Evolutionary conservation across 2,329 filamentous ascomycete species (phyloP), one percentile per base, ranked within the genome.

Genomic region (Keithomyces neogunnii): DNA sequence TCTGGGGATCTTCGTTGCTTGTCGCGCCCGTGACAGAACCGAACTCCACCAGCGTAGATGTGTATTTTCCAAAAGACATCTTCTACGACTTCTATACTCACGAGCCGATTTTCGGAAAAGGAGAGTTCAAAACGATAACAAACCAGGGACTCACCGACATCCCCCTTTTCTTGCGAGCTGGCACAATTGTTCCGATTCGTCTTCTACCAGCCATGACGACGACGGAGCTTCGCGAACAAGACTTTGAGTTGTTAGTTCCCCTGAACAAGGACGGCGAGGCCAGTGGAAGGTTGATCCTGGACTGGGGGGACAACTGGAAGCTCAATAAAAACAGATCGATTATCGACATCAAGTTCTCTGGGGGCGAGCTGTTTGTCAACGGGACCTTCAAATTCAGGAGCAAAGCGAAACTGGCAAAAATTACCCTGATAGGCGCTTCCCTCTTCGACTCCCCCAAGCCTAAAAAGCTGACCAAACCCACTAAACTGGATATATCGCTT

Each of bases 241-340:
- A 82, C 55, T 90, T 91, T 65, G 75, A 83, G 61, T 69, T 92
- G 51, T 61, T 90, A 33, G 75, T 92, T 43, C 83, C 86, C 0
- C 75, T 85, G 0, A 81, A 74, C 2, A 60, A 64, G 1, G 73
- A 86, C 52, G 85, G 84, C 4, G 80, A 69, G 9, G 88, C 88
- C 0, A 64, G 60, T 1, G 88, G 88, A 0, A 70, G 70, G 32
- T 69, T 92, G 53, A 91, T 90, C 62, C 69, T 91, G 7, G 88
- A 92, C 58, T 88, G 92, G 55, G 88, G 88, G 8, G 80, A 82
- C 55, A 82, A 76, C 30, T 60, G 89, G 47, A n/a, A 38, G 28
- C 49, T 49, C 26, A 36, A 36, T 10, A 39, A 35, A 5, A 45
- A 32, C 13, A 45, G 13, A 1, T 51, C 49, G 6, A 28, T 42